Base-by-base conservation (phyloP, 1,284 basidiomycete species). In the Farysia itapuensis region DNA sequence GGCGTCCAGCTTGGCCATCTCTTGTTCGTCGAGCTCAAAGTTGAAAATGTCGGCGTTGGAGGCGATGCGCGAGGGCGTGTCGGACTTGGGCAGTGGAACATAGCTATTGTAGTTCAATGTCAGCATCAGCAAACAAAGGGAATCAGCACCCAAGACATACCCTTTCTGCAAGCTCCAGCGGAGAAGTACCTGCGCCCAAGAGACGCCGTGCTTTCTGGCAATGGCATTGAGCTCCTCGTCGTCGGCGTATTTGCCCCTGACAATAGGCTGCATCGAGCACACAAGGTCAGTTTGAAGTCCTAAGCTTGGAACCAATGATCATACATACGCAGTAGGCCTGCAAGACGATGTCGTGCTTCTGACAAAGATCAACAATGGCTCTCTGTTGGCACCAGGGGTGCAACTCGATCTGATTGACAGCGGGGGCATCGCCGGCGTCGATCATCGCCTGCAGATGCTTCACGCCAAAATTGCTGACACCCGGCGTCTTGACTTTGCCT, bases 21-120 rank as follows among this genome's bases (percentile, higher is more conserved):
- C 64, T 16, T 58, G 46, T 4, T 37, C 44, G 14, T 66, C 59
- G 22, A 66, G 40, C 26, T 63, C 59, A 15, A 63, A 64, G 13
- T 25, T 39, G 18, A 38, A 66, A 8, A 66, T 4, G 22, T 66
- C 59, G 7, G 64, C 64, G 28, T 66, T 66, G 28, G 48, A 44
- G 1, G 36, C 54, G 26, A 66, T 66, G n/a, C 64, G 45, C 19
- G 33, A 47, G 4, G 46, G 43, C 15, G 59, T 66, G 28, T 64
- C 59, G 35, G 59, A 63, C 40, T 66, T 66, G 47, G 64, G 64
- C 18, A 66, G 49, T 26, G 58, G 58, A 22, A 56, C 52, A 23
- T 47, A 61, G 4, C 37, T 39, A 18, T 21, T 7, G 11, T 16
- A 11, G 8, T 9, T 28, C n/a, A n/a, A 28, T 28, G n/a, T 28